phyloP scores from a whole-genome alignment of 257 asterid species.

The Salvia miltiorrhiza region DNA sequence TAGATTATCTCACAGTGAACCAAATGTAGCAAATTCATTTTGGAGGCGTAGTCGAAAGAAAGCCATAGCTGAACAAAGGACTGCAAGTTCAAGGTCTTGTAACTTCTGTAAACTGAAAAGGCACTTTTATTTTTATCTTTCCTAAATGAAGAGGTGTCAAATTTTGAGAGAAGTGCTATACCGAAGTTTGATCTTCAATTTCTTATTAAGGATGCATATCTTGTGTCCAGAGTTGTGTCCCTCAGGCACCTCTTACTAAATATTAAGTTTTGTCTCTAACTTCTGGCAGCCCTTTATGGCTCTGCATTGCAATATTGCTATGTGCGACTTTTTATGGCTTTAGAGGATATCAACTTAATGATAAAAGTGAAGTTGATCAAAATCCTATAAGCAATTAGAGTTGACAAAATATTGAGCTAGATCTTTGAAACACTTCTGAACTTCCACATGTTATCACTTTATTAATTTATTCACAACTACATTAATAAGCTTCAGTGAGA shows the following conservation, averaged over 20 bases:
- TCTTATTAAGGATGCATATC: slow-evolving; percentile 12
- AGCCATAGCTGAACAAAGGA: slow-evolving; percentile 62
- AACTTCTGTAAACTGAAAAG: slow-evolving; percentile 11
- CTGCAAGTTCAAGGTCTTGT: slow-evolving; percentile 66
- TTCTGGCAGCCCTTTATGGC: slow-evolving; percentile 9
- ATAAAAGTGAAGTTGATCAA: slow-evolving; percentile 6
- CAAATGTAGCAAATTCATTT: slow-evolving; percentile 62
- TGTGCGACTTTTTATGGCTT: neutral
- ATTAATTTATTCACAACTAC: neutral
- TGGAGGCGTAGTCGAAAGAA: slow-evolving; percentile 73
- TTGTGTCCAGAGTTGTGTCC: neutral
- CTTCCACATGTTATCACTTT: neutral
- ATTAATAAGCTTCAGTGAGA: neutral
- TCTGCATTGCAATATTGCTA: neutral
- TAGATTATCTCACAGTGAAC: slow-evolving; percentile 75
- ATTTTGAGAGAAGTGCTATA: slow-evolving; percentile 10
- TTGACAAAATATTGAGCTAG: neutral
- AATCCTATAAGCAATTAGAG: slow-evolving; percentile 4
- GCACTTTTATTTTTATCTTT: neutral
- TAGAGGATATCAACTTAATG: neutral
- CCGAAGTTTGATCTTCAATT: slow-evolving; percentile 12
- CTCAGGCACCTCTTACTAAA: neutral
- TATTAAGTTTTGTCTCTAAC: neutral
- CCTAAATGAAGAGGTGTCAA: slow-evolving; percentile 8
- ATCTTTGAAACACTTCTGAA: neutral